These are phyloP conservation scores for Singerocomus inundabilis DNA, from an alignment of 1,284 basidiomycete species.

Conservation along the genomic window DNA sequence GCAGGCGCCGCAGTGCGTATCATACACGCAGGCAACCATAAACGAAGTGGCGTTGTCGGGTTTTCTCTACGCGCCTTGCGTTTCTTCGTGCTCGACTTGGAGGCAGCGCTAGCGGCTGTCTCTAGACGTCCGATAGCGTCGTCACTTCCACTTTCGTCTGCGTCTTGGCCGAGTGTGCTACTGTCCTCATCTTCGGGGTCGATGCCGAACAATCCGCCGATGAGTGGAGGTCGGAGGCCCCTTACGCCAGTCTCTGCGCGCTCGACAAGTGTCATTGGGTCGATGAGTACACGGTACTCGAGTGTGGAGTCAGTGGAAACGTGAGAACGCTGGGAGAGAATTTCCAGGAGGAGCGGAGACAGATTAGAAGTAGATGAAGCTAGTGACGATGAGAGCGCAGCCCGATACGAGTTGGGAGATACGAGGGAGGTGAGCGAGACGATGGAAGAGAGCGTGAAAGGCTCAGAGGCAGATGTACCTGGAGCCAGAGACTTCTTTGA, in stretches of 20 bases:
- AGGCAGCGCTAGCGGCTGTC: constrained; percentile 43
- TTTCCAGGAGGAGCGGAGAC: constrained; percentile 40
- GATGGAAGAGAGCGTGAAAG: constrained; percentile 23
- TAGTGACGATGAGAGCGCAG: not conserved
- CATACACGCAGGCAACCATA: constrained; percentile 80
- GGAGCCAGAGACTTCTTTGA: constrained; percentile 8
- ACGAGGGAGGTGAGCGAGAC: constrained; percentile 10
- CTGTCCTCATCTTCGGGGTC: constrained; percentile 39
- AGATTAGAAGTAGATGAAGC: constrained; percentile 7
- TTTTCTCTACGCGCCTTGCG: constrained; percentile 38
- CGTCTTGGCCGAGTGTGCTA: constrained; percentile 32
- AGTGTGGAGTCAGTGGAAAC: constrained; percentile 64
- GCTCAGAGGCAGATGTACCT: constrained; percentile 2
- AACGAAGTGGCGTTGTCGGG: constrained; percentile 50
- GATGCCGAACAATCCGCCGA: constrained; percentile 48
- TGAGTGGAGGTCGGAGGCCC: constrained; percentile 52
- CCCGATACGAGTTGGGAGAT: constrained; percentile 3
- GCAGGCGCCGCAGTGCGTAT: constrained; percentile 62
- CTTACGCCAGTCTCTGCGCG: constrained; percentile 63
- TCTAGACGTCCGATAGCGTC: constrained; percentile 32
- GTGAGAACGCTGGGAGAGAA: constrained; percentile 50
- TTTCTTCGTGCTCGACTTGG: constrained; percentile 38
- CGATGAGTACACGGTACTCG: constrained; percentile 74
- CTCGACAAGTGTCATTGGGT: constrained; percentile 60
- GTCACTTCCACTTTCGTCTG: constrained; percentile 39